Evolutionary conservation across 495 filamentous ascomycete species (phyloP), one percentile per base, ranked within the genome.

Genomic region (Penicillium bovifimosum): DNA sequence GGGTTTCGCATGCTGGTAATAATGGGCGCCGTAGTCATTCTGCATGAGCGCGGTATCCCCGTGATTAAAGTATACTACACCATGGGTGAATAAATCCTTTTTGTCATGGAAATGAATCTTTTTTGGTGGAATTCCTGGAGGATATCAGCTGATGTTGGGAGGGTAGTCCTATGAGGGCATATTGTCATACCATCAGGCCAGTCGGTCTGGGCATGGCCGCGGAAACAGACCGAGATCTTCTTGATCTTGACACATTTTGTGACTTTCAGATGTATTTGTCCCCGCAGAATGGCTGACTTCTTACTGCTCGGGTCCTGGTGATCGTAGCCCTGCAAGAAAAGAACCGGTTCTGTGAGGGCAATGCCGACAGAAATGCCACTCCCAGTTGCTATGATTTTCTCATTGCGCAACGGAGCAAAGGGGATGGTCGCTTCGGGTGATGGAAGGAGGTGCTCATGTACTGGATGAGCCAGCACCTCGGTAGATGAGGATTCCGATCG

Each of bases 161-260:
- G 24, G 10, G 9, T 33, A 33, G 20, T 36, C 9, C 18, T 16
- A 3, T n/a, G 29, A n/a, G 2, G 28, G 45, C 18, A 41, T n/a
- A 14, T 14, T 42, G 43, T 31, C 67, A 20, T 70, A 88, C 86
- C 93, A 76, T 98, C 93, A 17, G 95, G 93, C 93, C 93, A 98
- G 63, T 96, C 90, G 0, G 93, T 98, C 55, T 86, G 83, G 2
- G 90, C 86, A 63, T 85, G 86, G 14, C 92, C 93, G 27, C 83
- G 79, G 59, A 98, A 91, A 57, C 85, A 88, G 42, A 98, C 73
- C 5, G 87, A 88, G 27, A 98, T 81, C n/a, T 90, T 85, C 75
- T 95, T 96, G 53, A 98, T 86, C 74, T 98, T 98, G 34, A 90
- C 84, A 59, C 84, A 86, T 69, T 97, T 98, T 35, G 85, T 86